Conservation (phyloP, 2,329 filamentous ascomycete species). For the Leptographium wingfieldii region DNA sequence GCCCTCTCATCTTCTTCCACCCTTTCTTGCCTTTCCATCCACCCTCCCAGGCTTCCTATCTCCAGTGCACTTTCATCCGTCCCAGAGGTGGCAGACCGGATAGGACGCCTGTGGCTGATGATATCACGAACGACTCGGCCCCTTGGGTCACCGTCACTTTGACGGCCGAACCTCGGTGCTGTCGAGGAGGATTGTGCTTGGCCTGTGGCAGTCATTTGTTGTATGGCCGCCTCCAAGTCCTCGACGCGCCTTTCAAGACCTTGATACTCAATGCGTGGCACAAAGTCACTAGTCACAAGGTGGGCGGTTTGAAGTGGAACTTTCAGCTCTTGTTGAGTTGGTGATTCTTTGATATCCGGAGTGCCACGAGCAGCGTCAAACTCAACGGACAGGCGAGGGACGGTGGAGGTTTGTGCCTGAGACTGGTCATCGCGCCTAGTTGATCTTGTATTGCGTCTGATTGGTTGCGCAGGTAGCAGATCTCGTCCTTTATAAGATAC, state of each 20-base stretch:
- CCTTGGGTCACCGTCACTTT: not conserved
- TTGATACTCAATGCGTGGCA: not conserved
- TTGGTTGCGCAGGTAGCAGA: not conserved
- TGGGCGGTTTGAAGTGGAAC: not conserved
- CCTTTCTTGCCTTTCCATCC: slow-evolving; percentile 18
- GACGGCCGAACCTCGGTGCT: not conserved
- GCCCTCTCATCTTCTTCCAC: not conserved
- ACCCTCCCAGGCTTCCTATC: slow-evolving; percentile 15
- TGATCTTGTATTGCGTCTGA: not conserved
- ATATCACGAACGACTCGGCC: not conserved
- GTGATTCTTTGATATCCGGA: slow-evolving; percentile 1
- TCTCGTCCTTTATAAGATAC: not conserved
- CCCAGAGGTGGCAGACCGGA: not conserved
- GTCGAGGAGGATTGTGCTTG: not conserved
- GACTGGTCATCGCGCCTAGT: not conserved
- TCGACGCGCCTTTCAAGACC: slow-evolving; percentile 2
- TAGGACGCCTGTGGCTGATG: not conserved
- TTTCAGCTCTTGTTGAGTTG: not conserved
- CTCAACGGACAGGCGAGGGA: not conserved
- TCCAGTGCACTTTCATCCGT: not conserved
- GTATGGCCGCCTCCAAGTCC: not conserved
- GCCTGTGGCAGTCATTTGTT: not conserved
- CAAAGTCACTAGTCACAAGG: not conserved
- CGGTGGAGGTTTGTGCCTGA: not conserved
- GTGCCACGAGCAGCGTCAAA: not conserved